Conservation (phyloP, 192 early-diverging fungal species). For the Linnemannia zychae region DNA sequence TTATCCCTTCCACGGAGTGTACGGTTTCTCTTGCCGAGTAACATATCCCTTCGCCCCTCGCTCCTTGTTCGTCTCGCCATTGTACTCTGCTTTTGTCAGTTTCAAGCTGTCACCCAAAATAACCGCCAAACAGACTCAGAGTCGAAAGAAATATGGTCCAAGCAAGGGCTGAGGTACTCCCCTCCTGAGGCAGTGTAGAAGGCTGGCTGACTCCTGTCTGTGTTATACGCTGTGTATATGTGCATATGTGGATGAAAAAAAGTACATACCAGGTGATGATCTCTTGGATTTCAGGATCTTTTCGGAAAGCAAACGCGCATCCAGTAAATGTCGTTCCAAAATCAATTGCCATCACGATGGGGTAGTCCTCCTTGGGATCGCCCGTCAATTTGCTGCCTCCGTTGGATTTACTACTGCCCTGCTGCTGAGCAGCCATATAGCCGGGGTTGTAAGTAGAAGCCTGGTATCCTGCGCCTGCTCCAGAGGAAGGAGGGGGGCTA, state of each 20-base stretch:
- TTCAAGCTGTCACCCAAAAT: not conserved
- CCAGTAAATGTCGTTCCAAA: conserved; percentile 64
- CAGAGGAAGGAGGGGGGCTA: conserved; percentile 12
- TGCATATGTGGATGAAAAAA: not conserved
- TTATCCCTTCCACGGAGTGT: not conserved
- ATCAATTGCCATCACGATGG: conserved; percentile 62
- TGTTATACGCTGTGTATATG: not conserved
- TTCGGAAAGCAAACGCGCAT: conserved; percentile 63
- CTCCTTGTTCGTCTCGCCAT: not conserved
- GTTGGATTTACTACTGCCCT: conserved; percentile 15
- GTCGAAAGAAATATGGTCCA: not conserved
- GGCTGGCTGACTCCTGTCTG: not conserved
- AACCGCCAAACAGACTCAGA: not conserved
- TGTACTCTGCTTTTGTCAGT: not conserved
- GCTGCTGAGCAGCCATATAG: conserved; percentile 26
- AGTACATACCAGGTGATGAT: conserved; percentile 62
- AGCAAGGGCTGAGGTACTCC: not conserved
- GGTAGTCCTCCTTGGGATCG: conserved; percentile 57
- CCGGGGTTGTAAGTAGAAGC: conserved; percentile 22
- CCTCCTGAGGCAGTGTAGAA: not conserved
- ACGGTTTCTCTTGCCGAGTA: not conserved
- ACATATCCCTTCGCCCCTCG: not conserved
- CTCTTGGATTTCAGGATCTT: conserved; percentile 64
- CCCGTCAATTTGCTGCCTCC: conserved; percentile 37
- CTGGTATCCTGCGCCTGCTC: conserved; percentile 17